Evolutionary conservation across 371 early-diverging fungal genomes (phyloP).

Genomic region (Mucor sp.): DNA sequence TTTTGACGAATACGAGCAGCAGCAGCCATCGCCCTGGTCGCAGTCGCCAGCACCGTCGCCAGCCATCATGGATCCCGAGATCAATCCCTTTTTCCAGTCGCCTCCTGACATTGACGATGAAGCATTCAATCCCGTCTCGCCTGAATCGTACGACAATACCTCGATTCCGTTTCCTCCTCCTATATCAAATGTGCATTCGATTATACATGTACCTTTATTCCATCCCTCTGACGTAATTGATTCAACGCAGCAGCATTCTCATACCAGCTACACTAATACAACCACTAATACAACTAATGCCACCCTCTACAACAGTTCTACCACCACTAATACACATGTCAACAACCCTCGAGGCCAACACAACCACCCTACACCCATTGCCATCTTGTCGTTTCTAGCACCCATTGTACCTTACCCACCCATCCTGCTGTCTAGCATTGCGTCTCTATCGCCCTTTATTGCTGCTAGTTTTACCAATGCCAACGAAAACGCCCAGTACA

Average conservation of each 20-base stretch:
- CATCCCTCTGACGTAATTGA: slow-evolving; percentile 34
- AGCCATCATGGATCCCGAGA: slow-evolving; percentile 60
- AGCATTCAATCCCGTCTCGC: slow-evolving; percentile 59
- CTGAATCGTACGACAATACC: slow-evolving; percentile 38
- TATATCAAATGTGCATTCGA: slow-evolving; percentile 54
- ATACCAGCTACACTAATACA: not conserved
- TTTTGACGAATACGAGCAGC: slow-evolving; percentile 54
- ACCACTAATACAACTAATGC: not conserved
- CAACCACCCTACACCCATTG: slow-evolving; percentile 52
- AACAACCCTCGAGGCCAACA: slow-evolving; percentile 10
- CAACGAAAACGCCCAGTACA: slow-evolving; percentile 23
- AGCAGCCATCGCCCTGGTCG: slow-evolving; percentile 62
- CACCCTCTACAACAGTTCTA: not conserved
- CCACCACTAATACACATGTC: not conserved
- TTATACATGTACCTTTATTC: slow-evolving; percentile 62
- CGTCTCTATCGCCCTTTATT: slow-evolving; percentile 56
- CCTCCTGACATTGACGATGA: slow-evolving; percentile 64
- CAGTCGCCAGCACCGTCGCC: slow-evolving; percentile 68
- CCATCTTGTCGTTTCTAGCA: slow-evolving; percentile 62
- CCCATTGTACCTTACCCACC: slow-evolving; percentile 64
- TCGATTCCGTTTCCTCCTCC: slow-evolving; percentile 45
- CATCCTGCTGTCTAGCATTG: slow-evolving; percentile 47
- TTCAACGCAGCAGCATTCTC: not conserved
- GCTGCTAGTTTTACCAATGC: slow-evolving; percentile 51
- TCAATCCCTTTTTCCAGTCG: slow-evolving; percentile 63